A percentile compares a stretch with the other conserved stretches of the same genome.
These are phyloP conservation scores for Yamadazyma triangularis DNA, from an alignment of 1,139 yeast genomes.

Conservation along the genomic window DNA sequence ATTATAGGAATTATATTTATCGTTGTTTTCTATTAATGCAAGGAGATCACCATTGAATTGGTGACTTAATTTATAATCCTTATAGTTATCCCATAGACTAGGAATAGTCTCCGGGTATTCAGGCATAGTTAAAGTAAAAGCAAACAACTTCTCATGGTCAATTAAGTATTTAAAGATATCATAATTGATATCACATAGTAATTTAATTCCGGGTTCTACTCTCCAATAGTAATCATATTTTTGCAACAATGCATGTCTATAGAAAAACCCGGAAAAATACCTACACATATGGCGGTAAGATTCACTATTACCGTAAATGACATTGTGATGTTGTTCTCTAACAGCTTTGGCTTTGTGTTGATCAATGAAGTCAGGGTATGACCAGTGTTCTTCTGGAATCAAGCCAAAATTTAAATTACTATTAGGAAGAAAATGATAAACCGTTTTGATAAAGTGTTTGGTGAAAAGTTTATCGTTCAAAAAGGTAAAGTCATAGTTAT, in stretches of 20 bases:
- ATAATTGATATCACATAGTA: slow-evolving; percentile 25
- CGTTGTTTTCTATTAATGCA: slow-evolving; percentile 15
- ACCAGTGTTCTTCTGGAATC: slow-evolving; percentile 28
- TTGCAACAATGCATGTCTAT: slow-evolving; percentile 24
- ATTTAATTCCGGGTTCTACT: slow-evolving; percentile 27
- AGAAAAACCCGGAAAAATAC: slow-evolving; percentile 30
- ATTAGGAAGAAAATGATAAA: slow-evolving; percentile 17
- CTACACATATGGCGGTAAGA: slow-evolving; percentile 38
- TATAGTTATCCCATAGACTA: slow-evolving; percentile 23
- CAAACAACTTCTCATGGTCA: slow-evolving; percentile 18
- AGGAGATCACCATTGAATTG: slow-evolving; percentile 7
- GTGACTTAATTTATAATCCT: slow-evolving; percentile 8
- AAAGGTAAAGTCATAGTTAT: slow-evolving; percentile 33
- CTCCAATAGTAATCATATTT: slow-evolving; percentile 35
- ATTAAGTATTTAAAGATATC: slow-evolving; percentile 27
- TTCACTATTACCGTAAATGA: slow-evolving; percentile 26
- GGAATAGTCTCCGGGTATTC: slow-evolving; percentile 33
- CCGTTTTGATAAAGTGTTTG: slow-evolving; percentile 18
- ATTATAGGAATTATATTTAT: slow-evolving; percentile 22
- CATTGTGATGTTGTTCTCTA: slow-evolving; percentile 9
- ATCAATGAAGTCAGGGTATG: slow-evolving; percentile 26
- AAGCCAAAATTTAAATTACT: slow-evolving; percentile 27
- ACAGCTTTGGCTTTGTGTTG: slow-evolving; percentile 15
- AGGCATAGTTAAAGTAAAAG: slow-evolving; percentile 25
- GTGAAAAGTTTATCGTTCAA: slow-evolving; percentile 30